These are phyloP conservation scores for Dacryopinax spathularia DNA, from an alignment of 768 basidiomycete species.

Conservation along the genomic window DNA sequence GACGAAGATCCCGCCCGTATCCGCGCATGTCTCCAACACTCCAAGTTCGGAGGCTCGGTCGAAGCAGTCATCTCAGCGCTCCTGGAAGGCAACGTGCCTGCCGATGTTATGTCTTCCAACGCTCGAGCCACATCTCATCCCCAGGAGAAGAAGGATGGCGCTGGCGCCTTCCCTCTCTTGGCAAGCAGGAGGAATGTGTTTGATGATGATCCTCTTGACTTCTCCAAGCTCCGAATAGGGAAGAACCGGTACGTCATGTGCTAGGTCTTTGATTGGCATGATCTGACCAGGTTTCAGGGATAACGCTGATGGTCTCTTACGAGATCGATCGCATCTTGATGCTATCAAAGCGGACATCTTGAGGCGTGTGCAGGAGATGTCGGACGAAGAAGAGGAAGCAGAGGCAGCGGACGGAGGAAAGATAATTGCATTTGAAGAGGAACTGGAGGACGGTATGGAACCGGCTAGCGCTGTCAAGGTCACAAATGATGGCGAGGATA, in stretches of 20 bases:
- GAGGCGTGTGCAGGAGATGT: slow-evolving; percentile 53
- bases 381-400: slow-evolving; percentile 46
- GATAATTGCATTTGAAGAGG: slow-evolving; percentile 39
- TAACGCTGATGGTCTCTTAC: slow-evolving; percentile 32
- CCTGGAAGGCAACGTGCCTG: slow-evolving; percentile 57
- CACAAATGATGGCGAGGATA: slow-evolving; percentile 27
- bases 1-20: slow-evolving; percentile 44
- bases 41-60: slow-evolving; percentile 37
- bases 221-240: slow-evolving; percentile 42
- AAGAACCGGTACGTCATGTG: slow-evolving; percentile 37
- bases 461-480: slow-evolving; percentile 8
- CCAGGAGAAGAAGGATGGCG: not conserved
- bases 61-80: slow-evolving; percentile 56
- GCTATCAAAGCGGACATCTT: slow-evolving; percentile 75
- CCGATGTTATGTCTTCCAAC: slow-evolving; percentile 14
- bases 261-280: not conserved
- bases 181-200: slow-evolving; percentile 49
- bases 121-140: not conserved
- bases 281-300: slow-evolving; percentile 25
- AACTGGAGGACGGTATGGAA: slow-evolving; percentile 21
- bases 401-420: slow-evolving; percentile 27
- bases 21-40: slow-evolving; percentile 37
- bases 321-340: slow-evolving; percentile 47
- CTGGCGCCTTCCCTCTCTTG: not conserved
- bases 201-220: slow-evolving; percentile 57